Conservation (phyloP, 2,329 filamentous ascomycete species). For the Capronia americana region DNA sequence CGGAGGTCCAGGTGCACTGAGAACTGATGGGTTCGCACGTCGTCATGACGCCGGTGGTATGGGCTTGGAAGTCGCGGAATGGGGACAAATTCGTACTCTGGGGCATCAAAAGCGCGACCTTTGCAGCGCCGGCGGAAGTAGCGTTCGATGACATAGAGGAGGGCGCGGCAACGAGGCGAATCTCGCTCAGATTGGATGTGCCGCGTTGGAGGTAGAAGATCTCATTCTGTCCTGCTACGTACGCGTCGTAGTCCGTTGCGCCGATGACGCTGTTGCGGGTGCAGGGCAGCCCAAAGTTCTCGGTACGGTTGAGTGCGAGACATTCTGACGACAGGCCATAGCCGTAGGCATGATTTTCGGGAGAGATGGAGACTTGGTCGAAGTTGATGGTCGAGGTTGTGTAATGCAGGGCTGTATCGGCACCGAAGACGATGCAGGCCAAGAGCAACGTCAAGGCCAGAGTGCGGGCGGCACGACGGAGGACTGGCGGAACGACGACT, state of each 20-base stretch:
- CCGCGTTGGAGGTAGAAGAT: slow-evolving; percentile 33
- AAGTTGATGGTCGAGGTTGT: slow-evolving; percentile 35
- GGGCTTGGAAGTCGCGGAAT: slow-evolving; percentile 31
- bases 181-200: slow-evolving; percentile 30
- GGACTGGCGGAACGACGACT: slow-evolving; percentile 30
- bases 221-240: slow-evolving; percentile 33
- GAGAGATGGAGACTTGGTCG: slow-evolving; percentile 24
- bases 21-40: slow-evolving; percentile 33
- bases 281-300: slow-evolving; percentile 38
- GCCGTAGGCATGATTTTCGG: slow-evolving; percentile 23
- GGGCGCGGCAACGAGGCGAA: slow-evolving; percentile 26
- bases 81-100: slow-evolving; percentile 24
- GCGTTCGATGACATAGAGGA: slow-evolving; percentile 6
- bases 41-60: slow-evolving; percentile 35
- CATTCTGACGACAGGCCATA: slow-evolving; percentile 32
- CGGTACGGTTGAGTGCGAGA: slow-evolving; percentile 31
- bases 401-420: slow-evolving; percentile 37
- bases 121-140: slow-evolving; percentile 17
- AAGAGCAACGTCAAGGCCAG: slow-evolving; percentile 31
- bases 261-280: slow-evolving; percentile 24
- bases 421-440: slow-evolving; percentile 31
- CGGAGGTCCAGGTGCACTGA: slow-evolving; percentile 30
- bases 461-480: slow-evolving; percentile 30
- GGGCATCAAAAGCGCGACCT: slow-evolving; percentile 33
- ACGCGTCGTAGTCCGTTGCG: slow-evolving; percentile 20